Base-by-base conservation (phyloP, 768 basidiomycete species). In the Exidia glandulosa region DNA sequence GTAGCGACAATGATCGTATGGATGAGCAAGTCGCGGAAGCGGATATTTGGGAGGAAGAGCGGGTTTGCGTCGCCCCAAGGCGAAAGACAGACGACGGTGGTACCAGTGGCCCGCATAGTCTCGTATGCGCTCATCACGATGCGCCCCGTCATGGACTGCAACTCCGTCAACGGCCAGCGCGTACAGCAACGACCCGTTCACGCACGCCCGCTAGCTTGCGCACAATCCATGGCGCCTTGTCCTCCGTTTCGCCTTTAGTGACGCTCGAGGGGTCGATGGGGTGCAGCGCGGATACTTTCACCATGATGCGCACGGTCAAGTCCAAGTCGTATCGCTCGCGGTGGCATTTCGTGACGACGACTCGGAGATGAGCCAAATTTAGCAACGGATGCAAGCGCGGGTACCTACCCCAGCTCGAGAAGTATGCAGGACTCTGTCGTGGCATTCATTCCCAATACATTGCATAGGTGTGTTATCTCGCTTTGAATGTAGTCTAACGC, bases 41-140 rank as follows among this genome's bases (percentile, higher is more conserved):
- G 76, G 48, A 86, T 80, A 68, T 83, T 84, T 14, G 84, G 83
- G 25, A 86, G 75, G 25, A 83, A 73, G 3, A 85, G 68, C 16
- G 84, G 83, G 13, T 80, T 82, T 3, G 82, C 84, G 64, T 85
- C 82, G 1, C 82, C 82, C 83, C 83, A 84, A 56, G 83, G 83
- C 19, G 83, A 84, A 34, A 85, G 76, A 67, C 84, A 86, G 5
- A 84, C 67, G 14, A 84, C 75, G 48, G 71, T 81, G 2, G 79
- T 83, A 3, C 83, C 82, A 27, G 82, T 78, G 2, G 83, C 82
- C 41, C 80, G 75, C 16, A 85, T 69, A 14, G 81, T 79, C 72
- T 85, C 82, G 66, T 82, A 83, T 3, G 81, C 82, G 6, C 84
- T 83, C 75, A 83, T 76, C 25, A 82, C 81, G 56, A 86, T 81